Base-by-base conservation (phyloP, 106 monocot species). In the Dendrobium officinale region DNA sequence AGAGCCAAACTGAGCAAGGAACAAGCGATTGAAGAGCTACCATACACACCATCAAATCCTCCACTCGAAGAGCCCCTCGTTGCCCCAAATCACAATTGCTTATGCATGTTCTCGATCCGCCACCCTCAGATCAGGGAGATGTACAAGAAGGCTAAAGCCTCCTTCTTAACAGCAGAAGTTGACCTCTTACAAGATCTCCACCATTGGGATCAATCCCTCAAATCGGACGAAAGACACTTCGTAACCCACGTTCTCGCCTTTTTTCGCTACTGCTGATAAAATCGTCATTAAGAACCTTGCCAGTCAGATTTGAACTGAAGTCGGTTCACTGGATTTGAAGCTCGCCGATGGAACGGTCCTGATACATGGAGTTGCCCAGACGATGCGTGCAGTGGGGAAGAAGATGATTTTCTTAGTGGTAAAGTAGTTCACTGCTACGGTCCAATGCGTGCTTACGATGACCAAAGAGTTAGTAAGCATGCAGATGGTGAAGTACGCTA, bases 121-220 rank as follows among this genome's bases (percentile, higher is more conserved):
- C 92, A 85, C 82, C 92, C 92, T 7, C 67, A 82, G 82, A 91
- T 95, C 77, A 92, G 95, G 95, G 95, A 92, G 89, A 89, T 95
- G 95, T 37, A 37, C 37, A 37, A 37, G 37, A 37, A 37, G 37
- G 37, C 37, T 37, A 37, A 37, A 37, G 37, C 95, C 24, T 95
- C 92, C 26, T 95, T 93, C 91, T 96, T 93, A 93, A 96, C 95
- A 0, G 89, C 95, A 83, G 93, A 96, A 81, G 91, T 96, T 37
- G 95, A 93, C 75, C 89, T 96, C 80, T 92, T 90, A 19, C 81
- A 77, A n/a, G 95, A 96, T 72, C 72, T 82, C 73, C 79, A 77
- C 70, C 89, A 96, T 85, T 96, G 92, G 93, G 84, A 81, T 43
- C 15, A 85, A 31, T 31, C 80, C 83, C 88, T 96, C 19, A 83